Base-by-base conservation (phyloP, 1,139 yeast genomes). In the Lodderomyces beijingensis region DNA sequence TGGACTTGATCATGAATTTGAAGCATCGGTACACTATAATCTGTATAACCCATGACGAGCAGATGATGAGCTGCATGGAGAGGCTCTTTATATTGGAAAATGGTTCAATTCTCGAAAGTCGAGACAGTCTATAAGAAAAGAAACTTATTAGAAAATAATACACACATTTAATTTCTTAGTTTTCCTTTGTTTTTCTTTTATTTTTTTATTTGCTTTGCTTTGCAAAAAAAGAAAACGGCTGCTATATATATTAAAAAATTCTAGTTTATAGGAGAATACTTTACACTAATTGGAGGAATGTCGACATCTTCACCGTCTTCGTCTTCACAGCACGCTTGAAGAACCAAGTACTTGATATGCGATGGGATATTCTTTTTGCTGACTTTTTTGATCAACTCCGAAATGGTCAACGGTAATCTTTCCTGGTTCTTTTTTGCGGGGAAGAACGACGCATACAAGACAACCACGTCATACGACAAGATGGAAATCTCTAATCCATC, bases 251-350 rank as follows among this genome's bases (percentile, higher is more conserved):
- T 25, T 10, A 18, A 25, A 28, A 19, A 24, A 24, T 36, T 23
- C 25, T 24, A 21, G 13, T 28, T 9, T 15, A 19, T 23, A 6
- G 21, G 30, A 32, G 28, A 35, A 24, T 30, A 30, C 16, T 30
- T 77, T 38, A 83, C 70, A 40, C 79, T 77, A 39, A 88, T 75
- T 54, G 77, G 87, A 25, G 98, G 98, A 43, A 88, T 87, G 50
- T 89, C 98, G 16, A 88, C 96, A 56, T 93, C 98, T 55, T 91
- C 96, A 25, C 93, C 99, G 33, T 80, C 74, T 51, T 77, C 69
- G 55, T 91, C 98, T 51, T 91, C 98, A 40, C 93, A 86, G 55
- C 96, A 87, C 27, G 91, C 74, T 59, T 91, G 98, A 41, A 93
- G 74, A 38, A 89, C 79, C 60, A 91, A 69, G 26, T 85, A 77